Evolutionary conservation across 2,329 filamentous ascomycete species (phyloP).

Genomic region (Bisporella sp.): DNA sequence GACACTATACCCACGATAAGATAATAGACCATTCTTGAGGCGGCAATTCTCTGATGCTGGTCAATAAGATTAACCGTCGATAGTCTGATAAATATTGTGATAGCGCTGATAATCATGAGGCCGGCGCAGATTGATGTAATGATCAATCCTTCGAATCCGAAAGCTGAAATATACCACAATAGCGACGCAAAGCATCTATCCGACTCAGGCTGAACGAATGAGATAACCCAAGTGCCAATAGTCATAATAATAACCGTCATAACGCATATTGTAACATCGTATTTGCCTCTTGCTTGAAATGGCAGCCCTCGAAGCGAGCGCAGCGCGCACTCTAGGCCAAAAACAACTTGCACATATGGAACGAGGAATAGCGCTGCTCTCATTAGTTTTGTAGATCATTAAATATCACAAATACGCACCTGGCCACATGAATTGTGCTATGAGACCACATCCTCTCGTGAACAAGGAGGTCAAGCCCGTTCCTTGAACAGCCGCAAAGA

Average conservation of each 20-base stretch:
- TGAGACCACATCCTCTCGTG: slow-evolving; percentile 43
- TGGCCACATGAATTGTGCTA: slow-evolving; percentile 53
- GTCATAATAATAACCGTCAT: slow-evolving; percentile 42
- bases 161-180: slow-evolving; percentile 59
- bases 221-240: slow-evolving; percentile 51
- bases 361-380: slow-evolving; percentile 58
- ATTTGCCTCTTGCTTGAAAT: slow-evolving; percentile 53
- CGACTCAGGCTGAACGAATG: slow-evolving; percentile 45
- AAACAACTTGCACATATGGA: slow-evolving; percentile 58
- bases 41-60: slow-evolving; percentile 51
- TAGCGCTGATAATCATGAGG: slow-evolving; percentile 42
- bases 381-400: slow-evolving; percentile 13
- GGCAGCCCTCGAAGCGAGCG: slow-evolving; percentile 47
- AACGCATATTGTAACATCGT: slow-evolving; percentile 52
- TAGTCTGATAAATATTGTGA: slow-evolving; percentile 50
- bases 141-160: slow-evolving; percentile 49
- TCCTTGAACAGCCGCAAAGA: slow-evolving; percentile 50
- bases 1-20: slow-evolving; percentile 45
- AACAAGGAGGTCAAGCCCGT: slow-evolving; percentile 45
- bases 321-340: slow-evolving; percentile 53
- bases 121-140: slow-evolving; percentile 45
- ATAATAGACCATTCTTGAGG: slow-evolving; percentile 66
- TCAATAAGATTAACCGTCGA: slow-evolving; percentile 48
- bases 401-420: slow-evolving; percentile 33
- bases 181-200: slow-evolving; percentile 61